Conservation (phyloP, 306 rosid genomes). For the Cucumis hystrix region DNA sequence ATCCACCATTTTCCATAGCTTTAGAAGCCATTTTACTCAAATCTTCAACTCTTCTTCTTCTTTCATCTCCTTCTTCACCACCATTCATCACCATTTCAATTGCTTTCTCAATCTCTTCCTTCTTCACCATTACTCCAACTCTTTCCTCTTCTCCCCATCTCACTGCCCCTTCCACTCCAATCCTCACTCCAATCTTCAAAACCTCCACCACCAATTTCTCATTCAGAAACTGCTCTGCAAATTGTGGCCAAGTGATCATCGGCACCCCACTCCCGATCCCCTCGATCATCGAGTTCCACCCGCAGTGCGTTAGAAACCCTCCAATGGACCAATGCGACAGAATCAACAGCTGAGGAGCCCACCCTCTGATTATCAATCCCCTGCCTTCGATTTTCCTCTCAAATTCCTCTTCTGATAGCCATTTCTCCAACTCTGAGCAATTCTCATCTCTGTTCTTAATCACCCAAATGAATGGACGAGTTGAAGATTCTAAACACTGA, state of each 20-base stretch:
- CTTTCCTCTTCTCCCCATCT: slow-evolving; percentile 68
- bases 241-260: slow-evolving; percentile 68
- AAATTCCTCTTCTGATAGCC: slow-evolving; percentile 39
- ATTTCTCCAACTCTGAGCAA: slow-evolving; percentile 32
- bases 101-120: slow-evolving; percentile 19
- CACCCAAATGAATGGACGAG: slow-evolving; percentile 63
- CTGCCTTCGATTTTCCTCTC: slow-evolving; percentile 49
- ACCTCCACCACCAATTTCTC: slow-evolving; percentile 46
- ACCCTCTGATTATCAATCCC: slow-evolving; percentile 56
- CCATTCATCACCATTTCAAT: slow-evolving; percentile 36
- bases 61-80: slow-evolving; percentile 33
- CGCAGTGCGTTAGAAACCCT: slow-evolving; percentile 66
- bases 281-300: slow-evolving; percentile 69
- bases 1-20: slow-evolving; percentile 39
- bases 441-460: slow-evolving; percentile 25
- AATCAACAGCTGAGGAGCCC: slow-evolving; percentile 68
- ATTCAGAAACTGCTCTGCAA: slow-evolving; percentile 62
- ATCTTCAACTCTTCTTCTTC: slow-evolving; percentile 34
- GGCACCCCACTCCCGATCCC: slow-evolving; percentile 43
- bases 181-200: slow-evolving; percentile 40
- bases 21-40: slow-evolving; percentile 31
- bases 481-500: slow-evolving; percentile 49
- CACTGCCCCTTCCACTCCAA: slow-evolving; percentile 50
- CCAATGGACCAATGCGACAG: slow-evolving; percentile 43
- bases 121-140: background rate